Conservation (phyloP, 2,329 filamentous ascomycete species). For the Curvularia eragrostidis region DNA sequence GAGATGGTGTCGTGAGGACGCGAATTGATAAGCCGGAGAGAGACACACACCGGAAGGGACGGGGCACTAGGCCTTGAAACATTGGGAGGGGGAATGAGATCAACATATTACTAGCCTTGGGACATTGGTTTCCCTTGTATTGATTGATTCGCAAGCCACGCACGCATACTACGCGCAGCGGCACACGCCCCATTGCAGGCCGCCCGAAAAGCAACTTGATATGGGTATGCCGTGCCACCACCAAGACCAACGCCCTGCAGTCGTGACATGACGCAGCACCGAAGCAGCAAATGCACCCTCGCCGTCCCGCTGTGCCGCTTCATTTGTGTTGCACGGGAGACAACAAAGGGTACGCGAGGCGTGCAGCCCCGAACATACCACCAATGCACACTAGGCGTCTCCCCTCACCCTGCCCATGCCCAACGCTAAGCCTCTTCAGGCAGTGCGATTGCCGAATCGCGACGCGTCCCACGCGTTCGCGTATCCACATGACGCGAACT, state of each 20-base stretch:
- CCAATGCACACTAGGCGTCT: constrained; percentile 8
- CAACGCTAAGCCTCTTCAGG: constrained; percentile 9
- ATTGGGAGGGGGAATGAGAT: neutral
- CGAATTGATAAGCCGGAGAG: constrained; percentile 5
- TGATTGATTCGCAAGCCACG: neutral
- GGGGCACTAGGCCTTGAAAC: constrained; percentile 1
- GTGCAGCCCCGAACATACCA: neutral
- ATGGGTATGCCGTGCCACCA: neutral
- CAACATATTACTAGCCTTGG: neutral
- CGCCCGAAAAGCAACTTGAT: too few relatives aligned
- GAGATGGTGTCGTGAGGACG: constrained; percentile 11
- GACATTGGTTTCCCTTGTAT: neutral
- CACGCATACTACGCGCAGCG: neutral
- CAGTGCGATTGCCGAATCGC: constrained; percentile 10
- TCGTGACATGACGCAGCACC: neutral
- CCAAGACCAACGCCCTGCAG: neutral
- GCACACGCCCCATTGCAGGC: too few relatives aligned
- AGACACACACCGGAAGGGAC: neutral
- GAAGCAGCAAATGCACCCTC: too few relatives aligned
- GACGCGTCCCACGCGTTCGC: constrained; percentile 35
- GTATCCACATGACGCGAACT: constrained; percentile 23
- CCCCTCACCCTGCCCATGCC: constrained; percentile 3
- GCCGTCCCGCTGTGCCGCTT: too few relatives aligned
- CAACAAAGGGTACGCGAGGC: neutral
- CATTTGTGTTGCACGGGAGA: too few relatives aligned